phyloP scores from a whole-genome alignment of 768 basidiomycete genomes.

The Sistotremastrum niveocremeum region DNA sequence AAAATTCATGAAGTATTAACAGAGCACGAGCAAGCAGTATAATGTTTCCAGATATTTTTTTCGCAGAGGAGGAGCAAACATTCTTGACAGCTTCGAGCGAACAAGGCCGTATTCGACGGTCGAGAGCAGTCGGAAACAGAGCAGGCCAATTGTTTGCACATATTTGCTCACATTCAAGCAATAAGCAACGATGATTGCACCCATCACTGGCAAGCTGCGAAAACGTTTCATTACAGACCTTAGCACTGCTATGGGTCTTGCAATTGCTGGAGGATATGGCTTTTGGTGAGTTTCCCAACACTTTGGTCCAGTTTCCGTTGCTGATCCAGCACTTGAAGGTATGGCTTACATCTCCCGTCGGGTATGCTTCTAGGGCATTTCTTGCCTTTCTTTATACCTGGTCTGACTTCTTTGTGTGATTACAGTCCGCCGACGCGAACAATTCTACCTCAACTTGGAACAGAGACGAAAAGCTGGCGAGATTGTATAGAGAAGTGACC shows the following conservation, averaged over 20 bases:
- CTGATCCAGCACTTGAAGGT: constrained; percentile 33
- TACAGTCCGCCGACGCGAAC: constrained; percentile 71
- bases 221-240: constrained; percentile 86
- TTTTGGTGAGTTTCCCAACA: constrained; percentile 54
- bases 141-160: not conserved
- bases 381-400: not conserved
- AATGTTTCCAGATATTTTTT: too few relatives aligned
- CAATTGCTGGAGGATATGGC: constrained; percentile 56
- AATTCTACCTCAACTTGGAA: constrained; percentile 79
- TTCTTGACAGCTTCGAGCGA: too few relatives aligned
- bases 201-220: constrained; percentile 88
- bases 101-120: not conserved
- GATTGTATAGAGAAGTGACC: too few relatives aligned
- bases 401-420: constrained; percentile 7
- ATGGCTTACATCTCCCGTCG: constrained; percentile 62
- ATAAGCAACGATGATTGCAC: constrained; percentile 63
- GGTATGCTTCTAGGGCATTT: constrained; percentile 34
- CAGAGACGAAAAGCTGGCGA: constrained; percentile 11
- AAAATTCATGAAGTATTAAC: too few relatives aligned
- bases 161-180: constrained; percentile 11
- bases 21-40: too few relatives aligned
- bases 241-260: constrained; percentile 61
- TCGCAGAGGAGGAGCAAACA: too few relatives aligned
- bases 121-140: not conserved
- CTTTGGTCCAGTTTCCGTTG: not conserved